A percentile compares a stretch with the other conserved stretches of the same genome.
phyloP scores from a whole-genome alignment of 1,284 basidiomycete genomes.

The Heliocybe sulcata region DNA sequence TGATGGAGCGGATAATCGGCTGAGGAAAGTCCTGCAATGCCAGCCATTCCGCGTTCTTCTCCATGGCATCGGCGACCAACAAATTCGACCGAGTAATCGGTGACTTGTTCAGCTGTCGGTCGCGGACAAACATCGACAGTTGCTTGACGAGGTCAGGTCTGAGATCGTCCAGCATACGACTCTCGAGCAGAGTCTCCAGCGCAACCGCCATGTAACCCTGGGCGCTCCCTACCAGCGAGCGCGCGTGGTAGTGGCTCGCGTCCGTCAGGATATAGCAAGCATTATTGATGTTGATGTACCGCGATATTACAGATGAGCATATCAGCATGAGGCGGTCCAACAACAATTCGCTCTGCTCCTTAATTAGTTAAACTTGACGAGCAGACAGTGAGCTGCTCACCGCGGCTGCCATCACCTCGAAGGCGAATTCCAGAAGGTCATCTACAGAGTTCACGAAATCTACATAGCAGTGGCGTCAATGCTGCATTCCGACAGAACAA shows the following conservation, averaged over 20 bases:
- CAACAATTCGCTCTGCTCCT: slow-evolving; percentile 75
- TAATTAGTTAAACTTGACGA: slow-evolving; percentile 1
- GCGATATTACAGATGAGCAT: slow-evolving; percentile 72
- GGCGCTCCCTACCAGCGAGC: slow-evolving; percentile 63
- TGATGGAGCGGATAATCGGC: slow-evolving; percentile 40
- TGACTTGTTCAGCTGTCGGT: slow-evolving; percentile 61
- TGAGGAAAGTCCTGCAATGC: slow-evolving; percentile 74
- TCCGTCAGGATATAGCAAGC: slow-evolving; percentile 80
- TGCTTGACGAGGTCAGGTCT: slow-evolving; percentile 60
- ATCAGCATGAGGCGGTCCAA: slow-evolving; percentile 81
- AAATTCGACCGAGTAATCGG: slow-evolving; percentile 56
- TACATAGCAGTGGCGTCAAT: slow-evolving; percentile 17
- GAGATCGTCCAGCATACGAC: slow-evolving; percentile 73
- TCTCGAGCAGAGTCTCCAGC: slow-evolving; percentile 86
- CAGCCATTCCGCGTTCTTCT: slow-evolving; percentile 74
- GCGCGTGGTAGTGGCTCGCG: slow-evolving; percentile 74
- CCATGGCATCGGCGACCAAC: slow-evolving; percentile 54
- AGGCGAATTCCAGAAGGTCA: slow-evolving; percentile 81
- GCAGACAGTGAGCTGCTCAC: slow-evolving; percentile 32
- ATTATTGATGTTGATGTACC: slow-evolving; percentile 70
- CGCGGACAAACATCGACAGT: slow-evolving; percentile 55
- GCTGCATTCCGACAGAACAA: slow-evolving; percentile 4
- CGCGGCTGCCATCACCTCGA: slow-evolving; percentile 81
- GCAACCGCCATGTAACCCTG: slow-evolving; percentile 82
- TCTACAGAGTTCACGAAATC: slow-evolving; percentile 66